Evolutionary conservation across 2,329 filamentous ascomycete species (phyloP).

Genomic region (Hypoxylon sp.): DNA sequence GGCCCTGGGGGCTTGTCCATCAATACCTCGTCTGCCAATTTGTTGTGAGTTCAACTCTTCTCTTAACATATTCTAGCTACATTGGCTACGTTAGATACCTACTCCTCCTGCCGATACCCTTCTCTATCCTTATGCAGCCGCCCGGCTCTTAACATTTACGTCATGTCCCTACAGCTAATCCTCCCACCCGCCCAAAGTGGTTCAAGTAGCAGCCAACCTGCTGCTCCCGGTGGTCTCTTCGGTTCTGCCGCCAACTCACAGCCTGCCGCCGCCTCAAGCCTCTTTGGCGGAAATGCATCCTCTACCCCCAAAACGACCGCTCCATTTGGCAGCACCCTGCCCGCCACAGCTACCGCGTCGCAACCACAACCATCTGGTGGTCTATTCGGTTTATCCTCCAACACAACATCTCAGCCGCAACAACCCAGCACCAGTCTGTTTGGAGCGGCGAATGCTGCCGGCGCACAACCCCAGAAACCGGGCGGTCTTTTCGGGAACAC

Average conservation of each 20-base stretch:
- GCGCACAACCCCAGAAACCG: conserved; percentile 33
- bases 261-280: conserved; percentile 25
- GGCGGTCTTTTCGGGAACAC: conserved; percentile 39
- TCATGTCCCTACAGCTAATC: conserved; percentile 25
- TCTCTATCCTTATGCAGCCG: conserved; percentile 2
- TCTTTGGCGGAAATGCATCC: conserved; percentile 38
- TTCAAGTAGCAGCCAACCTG: conserved; percentile 45
- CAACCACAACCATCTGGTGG: conserved; percentile 46
- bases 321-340: conserved; percentile 45
- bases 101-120: no score
- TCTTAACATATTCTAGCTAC: no score
- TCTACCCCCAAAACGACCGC: conserved; percentile 41
- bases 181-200: conserved; percentile 39
- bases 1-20: conserved; percentile 69
- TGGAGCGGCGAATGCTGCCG: conserved; percentile 32
- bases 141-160: conserved; percentile 13
- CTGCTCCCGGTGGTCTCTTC: conserved; percentile 47
- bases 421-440: conserved; percentile 37
- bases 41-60: conserved; percentile 54
- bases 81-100: no score
- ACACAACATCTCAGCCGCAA: conserved; percentile 40
- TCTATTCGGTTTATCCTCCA: conserved; percentile 46
- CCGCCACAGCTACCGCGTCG: conserved; percentile 31
- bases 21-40: conserved; percentile 69
- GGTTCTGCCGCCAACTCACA: conserved; percentile 39